Evolutionary conservation across 2,329 filamentous ascomycete species (phyloP), one percentile per base, ranked within the genome.

Genomic region (Endothia cerciana): DNA sequence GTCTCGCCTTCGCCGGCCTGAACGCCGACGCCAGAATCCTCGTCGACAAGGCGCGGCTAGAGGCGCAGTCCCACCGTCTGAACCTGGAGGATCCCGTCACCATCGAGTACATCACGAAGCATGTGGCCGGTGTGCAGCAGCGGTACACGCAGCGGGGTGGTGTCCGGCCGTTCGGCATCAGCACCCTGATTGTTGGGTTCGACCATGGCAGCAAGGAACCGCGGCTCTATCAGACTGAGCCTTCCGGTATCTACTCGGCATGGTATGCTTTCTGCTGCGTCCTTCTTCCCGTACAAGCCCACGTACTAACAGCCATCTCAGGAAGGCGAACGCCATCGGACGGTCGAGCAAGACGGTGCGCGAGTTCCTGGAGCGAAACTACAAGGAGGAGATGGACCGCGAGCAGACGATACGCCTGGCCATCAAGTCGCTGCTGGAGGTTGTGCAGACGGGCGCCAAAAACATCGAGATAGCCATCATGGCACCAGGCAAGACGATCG

Each of bases 401-500:
- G 93, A 97, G 81, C 90, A 93, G 73, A 98, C 96, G 51, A 96
- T 99, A 78, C 93, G 96, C 77, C 85, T 99, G 73, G 95, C 95
- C 8, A 96, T 99, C 84, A 99, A 99, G 85, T 99, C 95, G 47
- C 87, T 99, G 70, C 84, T 99, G 68, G 95, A 99, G 80, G 95
- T 99, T 63, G 95, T 99, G 69, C 95, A 99, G 82, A 99, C 95
- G 2, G 95, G 95, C 70, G 95, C 95, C 62, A 99, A 99, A 89
- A 99, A 99, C 81, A 99, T 99, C 75, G 95, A 99, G 83, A 98
- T 99, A 75, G 95, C 96, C 66, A 90, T 99, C 76, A 97, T 98
- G 93, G 92, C 93, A 8, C 94, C 95, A 7, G 94, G 93, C 62
- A 93, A 97, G 84, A 79, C 86, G 19, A 88, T 99, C 70, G 94